Evolutionary conservation across 148 eudicot species (phyloP), one percentile per base, ranked within the genome.

Genomic region (Amaranthus cruentus): DNA sequence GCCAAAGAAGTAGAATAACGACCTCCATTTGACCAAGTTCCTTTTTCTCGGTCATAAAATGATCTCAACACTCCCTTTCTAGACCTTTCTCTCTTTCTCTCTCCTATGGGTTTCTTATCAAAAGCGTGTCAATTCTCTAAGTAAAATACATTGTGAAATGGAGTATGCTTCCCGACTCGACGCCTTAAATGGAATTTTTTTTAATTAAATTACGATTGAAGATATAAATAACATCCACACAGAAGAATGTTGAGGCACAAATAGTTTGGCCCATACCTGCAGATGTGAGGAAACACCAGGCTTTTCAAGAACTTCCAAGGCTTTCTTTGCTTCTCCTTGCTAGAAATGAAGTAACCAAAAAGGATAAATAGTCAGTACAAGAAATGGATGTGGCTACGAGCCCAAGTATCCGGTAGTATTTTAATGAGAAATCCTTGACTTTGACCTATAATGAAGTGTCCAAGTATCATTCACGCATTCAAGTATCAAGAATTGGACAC

Each of bases 261-360:
- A 77, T 65, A 21, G 14, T 67, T 74, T 51, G 75, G 72, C 54
- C 46, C 42, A 59, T 84, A 91, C 99, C 96, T 95, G 99, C 77
- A 95, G 87, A 62, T 86, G 91, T 75, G 84, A 67, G 38, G 89
- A 83, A 77, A 95, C 91, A 73, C 86, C 84, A 73, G 94, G 89
- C 80, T 92, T 95, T 76, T 85, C 93, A 83, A 95, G 91, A 74
- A 90, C 96, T 80, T 89, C 88, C 83, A 95, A 77, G 47, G 97
- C 97, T 85, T 87, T 95, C 87, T 90, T 95, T 58, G 96, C 99
- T 84, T 95, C 99, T 77, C 97, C 99, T 87, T 90, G 99, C 99
- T 95, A 77, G 64, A 71, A 38, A 66, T 52, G 47, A 61, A 76
- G 66, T 49, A 57, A 58, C 54, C 73, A 63, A 58, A 69, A 62